Evolutionary conservation across 2,329 filamentous ascomycete species (phyloP), one percentile per base, ranked within the genome.

Genomic region (Pseudogymnoascus sp.): DNA sequence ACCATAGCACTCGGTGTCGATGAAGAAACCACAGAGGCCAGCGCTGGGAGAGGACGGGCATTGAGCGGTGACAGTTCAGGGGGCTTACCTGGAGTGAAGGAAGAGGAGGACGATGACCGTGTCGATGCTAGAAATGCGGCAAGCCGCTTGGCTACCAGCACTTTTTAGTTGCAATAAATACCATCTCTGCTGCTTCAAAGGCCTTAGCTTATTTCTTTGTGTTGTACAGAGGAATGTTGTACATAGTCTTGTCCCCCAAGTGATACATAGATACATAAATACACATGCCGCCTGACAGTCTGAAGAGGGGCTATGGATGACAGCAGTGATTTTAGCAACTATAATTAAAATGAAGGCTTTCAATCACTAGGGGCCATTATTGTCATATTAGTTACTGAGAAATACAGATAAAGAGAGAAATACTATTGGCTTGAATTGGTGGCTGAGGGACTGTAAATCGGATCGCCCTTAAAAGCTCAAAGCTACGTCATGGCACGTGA

Each of bases 61-160:
- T 60, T 71, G 31, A 72, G 71, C 66, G 71, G 71, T 59, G 69
- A 68, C 4, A 71, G 69, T 65, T 67, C 68, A 61, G 68, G 71
- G 61, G 82, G 81, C 67, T 74, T 90, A 69, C 79, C 81, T 64
- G 84, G 84, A 21, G 75, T 89, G 60, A 80, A 82, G 66, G 90
- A 93, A 72, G 91, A 96, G 72, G 93, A 92, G 68, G 90, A 97
- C 71, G 92, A 96, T 71, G 95, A 99, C 76, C 84, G 93, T 63
- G 86, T 99, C 65, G 95, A 99, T 81, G 95, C 95, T 45, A 86
- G 90, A 75, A 99, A 97, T 77, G 95, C 95, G 62, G 95, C 95
- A 37, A 96, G 91, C 77, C 85, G 95, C 73, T 80, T 99, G 78
- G 95, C 93, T 59, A 90, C 92, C 69, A 97, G 93, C 79, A 97